Conservation (phyloP, 345 rosid species). For the Rubroshorea leprosula region DNA sequence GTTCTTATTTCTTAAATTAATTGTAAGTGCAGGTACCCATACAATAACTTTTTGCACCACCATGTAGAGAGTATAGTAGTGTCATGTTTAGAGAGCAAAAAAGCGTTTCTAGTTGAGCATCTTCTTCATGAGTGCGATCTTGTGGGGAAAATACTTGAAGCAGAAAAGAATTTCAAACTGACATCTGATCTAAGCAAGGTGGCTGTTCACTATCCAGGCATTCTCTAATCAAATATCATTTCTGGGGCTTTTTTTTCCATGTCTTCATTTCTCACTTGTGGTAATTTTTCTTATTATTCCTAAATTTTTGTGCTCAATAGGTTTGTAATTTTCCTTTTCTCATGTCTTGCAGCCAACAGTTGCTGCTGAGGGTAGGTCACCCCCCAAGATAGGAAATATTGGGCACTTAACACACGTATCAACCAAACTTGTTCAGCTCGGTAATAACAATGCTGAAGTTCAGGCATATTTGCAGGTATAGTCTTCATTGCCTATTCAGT, state of each 20-base stretch:
- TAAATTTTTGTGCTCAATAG: conserved; percentile 3
- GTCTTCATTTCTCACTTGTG: too few relatives aligned
- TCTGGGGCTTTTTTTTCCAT: too few relatives aligned
- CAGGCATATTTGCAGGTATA: conserved; percentile 69
- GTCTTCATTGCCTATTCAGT: not conserved
- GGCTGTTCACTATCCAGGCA: not conserved
- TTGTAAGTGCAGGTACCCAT: conserved; percentile 67
- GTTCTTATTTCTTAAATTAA: conserved; percentile 27
- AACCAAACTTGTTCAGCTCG: conserved; percentile 76
- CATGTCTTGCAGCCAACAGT: conserved; percentile 59
- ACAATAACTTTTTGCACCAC: conserved; percentile 91
- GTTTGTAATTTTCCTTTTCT: conserved; percentile 12
- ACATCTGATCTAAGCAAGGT: conserved; percentile 59
- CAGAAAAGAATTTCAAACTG: conserved; percentile 48
- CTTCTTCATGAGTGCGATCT: conserved; percentile 71
- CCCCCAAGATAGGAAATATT: conserved; percentile 75
- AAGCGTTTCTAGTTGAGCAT: conserved; percentile 50
- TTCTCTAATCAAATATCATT: not conserved
- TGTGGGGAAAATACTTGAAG: conserved; percentile 67
- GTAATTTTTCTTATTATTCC: not conserved
- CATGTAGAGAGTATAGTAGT: conserved; percentile 71
- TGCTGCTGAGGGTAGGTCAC: conserved; percentile 58
- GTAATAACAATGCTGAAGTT: conserved; percentile 51
- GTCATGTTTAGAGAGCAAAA: conserved; percentile 82
- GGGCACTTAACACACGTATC: conserved; percentile 87